Percentiles rank a stretch among this genome's conserved stretches.
These are phyloP conservation scores for Sonneratia alba DNA, from an alignment of 345 rosid species.

Conservation along the genomic window DNA sequence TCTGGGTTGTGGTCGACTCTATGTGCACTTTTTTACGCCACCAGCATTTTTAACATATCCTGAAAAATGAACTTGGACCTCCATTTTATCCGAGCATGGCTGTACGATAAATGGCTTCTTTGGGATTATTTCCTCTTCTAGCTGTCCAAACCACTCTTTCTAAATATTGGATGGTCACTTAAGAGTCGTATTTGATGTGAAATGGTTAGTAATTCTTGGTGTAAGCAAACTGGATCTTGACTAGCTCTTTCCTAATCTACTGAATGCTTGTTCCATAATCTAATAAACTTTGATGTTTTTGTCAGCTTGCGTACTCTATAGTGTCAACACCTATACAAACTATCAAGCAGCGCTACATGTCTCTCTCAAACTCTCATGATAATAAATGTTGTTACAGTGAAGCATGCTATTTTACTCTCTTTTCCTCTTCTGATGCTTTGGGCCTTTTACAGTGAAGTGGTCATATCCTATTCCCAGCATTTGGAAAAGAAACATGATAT, in stretches of 20 bases:
- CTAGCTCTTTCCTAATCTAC: background rate
- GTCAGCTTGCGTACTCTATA: background rate
- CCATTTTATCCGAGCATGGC: background rate
- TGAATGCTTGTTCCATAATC: background rate
- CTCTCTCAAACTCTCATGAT: background rate
- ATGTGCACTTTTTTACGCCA: background rate
- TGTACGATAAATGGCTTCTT: background rate
- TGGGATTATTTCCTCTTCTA: background rate
- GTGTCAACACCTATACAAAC: background rate
- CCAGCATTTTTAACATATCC: background rate
- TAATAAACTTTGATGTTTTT: background rate
- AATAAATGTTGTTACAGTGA: background rate
- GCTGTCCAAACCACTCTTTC: background rate
- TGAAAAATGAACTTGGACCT: background rate
- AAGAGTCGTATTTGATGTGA: background rate
- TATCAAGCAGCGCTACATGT: background rate
- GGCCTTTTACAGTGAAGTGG: conserved; percentile 51
- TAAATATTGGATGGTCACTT: background rate
- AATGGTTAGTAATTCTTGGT: background rate
- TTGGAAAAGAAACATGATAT: conserved; percentile 86
- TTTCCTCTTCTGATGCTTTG: background rate
- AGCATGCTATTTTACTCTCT: background rate
- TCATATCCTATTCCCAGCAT: conserved; percentile 70
- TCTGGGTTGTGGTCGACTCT: background rate
- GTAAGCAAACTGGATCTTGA: background rate